Conservation (phyloP, 2,329 filamentous ascomycete genomes). For the Scolecobasidium constrictum region DNA sequence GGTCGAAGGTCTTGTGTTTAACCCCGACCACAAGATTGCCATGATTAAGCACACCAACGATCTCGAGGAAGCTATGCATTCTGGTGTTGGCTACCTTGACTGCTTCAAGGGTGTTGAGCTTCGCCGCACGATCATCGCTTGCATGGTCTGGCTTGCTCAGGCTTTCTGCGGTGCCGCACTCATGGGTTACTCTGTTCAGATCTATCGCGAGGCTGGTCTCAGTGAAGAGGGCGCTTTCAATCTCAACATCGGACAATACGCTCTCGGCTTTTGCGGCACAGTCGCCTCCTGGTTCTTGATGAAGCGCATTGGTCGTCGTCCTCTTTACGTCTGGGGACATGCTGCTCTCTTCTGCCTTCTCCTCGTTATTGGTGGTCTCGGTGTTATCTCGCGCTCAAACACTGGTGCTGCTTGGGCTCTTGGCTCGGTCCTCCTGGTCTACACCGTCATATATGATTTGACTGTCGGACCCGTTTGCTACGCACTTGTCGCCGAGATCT, state of each 20-base stretch:
- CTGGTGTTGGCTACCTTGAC: slow-evolving; percentile 64
- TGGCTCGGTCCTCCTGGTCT: slow-evolving; percentile 39
- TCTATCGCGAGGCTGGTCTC: slow-evolving; percentile 37
- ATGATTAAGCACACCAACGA: slow-evolving; percentile 91
- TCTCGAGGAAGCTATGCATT: slow-evolving; percentile 64
- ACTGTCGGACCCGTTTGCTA: slow-evolving; percentile 86
- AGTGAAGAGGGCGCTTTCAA: slow-evolving; percentile 31
- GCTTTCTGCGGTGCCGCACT: slow-evolving; percentile 36
- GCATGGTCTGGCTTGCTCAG: slow-evolving; percentile 40
- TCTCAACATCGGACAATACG: slow-evolving; percentile 45
- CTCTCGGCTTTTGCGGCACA: slow-evolving; percentile 68
- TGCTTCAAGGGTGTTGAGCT: slow-evolving; percentile 74
- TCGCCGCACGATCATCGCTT: slow-evolving; percentile 65
- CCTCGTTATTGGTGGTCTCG: slow-evolving; percentile 73
- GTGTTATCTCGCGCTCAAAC: slow-evolving; percentile 34
- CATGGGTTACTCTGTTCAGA: slow-evolving; percentile 38
- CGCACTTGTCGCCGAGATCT: slow-evolving; percentile 76
- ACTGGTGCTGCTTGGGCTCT: slow-evolving; percentile 34
- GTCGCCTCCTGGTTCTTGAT: slow-evolving; percentile 76
- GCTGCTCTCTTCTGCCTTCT: slow-evolving; percentile 50
- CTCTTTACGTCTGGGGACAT: slow-evolving; percentile 66
- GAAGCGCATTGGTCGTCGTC: slow-evolving; percentile 60
- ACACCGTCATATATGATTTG: slow-evolving; percentile 75
- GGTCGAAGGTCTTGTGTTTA: slow-evolving; percentile 39
- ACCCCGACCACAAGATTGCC: slow-evolving; percentile 69